Conservation (phyloP, 2,329 filamentous ascomycete genomes). For the Stagonosporopsis rhizophila region DNA sequence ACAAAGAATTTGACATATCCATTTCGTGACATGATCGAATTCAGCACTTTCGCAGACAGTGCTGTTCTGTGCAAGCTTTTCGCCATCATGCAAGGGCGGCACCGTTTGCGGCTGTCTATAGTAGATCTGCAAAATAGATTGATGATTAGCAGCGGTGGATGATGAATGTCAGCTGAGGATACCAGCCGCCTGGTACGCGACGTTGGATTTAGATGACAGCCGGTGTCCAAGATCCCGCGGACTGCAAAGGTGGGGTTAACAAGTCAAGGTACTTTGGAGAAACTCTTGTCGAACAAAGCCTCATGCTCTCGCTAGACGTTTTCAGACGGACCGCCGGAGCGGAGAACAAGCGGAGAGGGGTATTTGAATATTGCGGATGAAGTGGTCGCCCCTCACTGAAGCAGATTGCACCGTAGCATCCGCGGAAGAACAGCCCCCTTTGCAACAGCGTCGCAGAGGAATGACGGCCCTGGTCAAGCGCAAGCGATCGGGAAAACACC, state of each 20-base stretch:
- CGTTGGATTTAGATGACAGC: slow-evolving; percentile 28
- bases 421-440: neutral
- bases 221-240: slow-evolving; percentile 24
- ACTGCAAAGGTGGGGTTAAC: slow-evolving; percentile 20
- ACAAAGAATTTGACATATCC: neutral
- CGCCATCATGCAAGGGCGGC: slow-evolving; percentile 13
- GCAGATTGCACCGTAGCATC: slow-evolving; percentile 8
- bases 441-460: slow-evolving; percentile 2
- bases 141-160: slow-evolving; percentile 12
- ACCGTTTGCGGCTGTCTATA: slow-evolving; percentile 15
- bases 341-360: slow-evolving; percentile 11
- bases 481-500: slow-evolving; percentile 16
- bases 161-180: slow-evolving; percentile 15
- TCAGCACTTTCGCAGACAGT: slow-evolving; percentile 2
- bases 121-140: slow-evolving; percentile 18
- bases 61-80: slow-evolving; percentile 5
- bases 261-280: slow-evolving; percentile 18
- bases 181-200: slow-evolving; percentile 33
- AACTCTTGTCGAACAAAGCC: slow-evolving; percentile 9
- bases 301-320: slow-evolving; percentile 8
- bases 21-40: neutral
- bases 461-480: slow-evolving; percentile 12
- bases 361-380: slow-evolving; percentile 2
- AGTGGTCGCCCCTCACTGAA: slow-evolving; percentile 4
- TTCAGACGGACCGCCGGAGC: slow-evolving; percentile 16